These are phyloP conservation scores for Alloteropsis angusta DNA, from an alignment of 202 grass and related monocot species.

Conservation along the genomic window DNA sequence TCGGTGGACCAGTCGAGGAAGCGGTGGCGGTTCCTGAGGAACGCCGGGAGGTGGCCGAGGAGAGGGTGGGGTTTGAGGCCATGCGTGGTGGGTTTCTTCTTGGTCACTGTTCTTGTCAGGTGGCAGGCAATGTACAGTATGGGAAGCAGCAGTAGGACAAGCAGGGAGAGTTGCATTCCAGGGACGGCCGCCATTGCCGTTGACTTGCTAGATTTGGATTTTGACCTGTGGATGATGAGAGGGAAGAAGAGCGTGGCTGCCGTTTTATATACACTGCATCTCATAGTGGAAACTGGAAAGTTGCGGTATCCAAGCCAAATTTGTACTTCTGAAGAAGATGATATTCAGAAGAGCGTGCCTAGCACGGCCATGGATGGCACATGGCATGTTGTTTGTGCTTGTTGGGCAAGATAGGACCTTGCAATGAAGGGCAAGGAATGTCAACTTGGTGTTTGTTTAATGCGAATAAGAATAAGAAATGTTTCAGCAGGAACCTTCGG, in stretches of 20 bases:
- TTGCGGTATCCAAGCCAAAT: background rate
- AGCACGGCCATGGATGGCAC: background rate
- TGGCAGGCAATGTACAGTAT: background rate
- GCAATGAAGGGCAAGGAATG: background rate
- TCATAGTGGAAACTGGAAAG: background rate
- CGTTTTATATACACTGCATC: background rate
- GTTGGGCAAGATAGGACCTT: slow-evolving; percentile 6
- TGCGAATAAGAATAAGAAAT: background rate
- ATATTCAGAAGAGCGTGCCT: background rate
- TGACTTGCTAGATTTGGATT: background rate
- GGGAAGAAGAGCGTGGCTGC: background rate
- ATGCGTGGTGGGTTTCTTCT: slow-evolving; percentile 30
- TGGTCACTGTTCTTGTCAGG: background rate
- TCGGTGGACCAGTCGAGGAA: slow-evolving; percentile 44
- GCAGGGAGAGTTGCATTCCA: background rate
- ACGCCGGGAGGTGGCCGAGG: slow-evolving; percentile 37
- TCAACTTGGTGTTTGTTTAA: background rate
- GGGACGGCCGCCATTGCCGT: background rate
- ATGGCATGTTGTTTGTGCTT: slow-evolving; percentile 1
- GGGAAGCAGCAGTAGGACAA: background rate
- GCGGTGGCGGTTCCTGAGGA: slow-evolving; percentile 35
- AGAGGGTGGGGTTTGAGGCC: slow-evolving; percentile 34
- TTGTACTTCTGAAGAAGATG: background rate
- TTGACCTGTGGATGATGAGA: background rate
- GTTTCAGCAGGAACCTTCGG: background rate